Conservation (phyloP, 768 basidiomycete species). For the Hygrocybe coccinea region DNA sequence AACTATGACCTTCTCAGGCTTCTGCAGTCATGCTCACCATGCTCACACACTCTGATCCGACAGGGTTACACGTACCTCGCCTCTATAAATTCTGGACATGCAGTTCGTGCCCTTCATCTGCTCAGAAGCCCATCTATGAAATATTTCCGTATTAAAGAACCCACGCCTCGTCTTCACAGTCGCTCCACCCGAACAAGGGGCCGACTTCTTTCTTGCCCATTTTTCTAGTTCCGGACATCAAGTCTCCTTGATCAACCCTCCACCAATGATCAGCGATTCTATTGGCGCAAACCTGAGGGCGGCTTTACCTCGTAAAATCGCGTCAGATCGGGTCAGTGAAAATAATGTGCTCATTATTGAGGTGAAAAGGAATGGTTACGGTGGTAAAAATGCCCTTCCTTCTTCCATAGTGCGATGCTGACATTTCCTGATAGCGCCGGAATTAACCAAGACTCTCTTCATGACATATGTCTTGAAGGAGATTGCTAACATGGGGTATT, state of each 20-base stretch:
- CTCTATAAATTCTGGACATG: constrained; percentile 50
- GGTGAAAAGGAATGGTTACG: constrained; percentile 41
- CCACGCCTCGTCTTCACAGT: constrained; percentile 62
- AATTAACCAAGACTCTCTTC: constrained; percentile 49
- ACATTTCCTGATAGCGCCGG: constrained; percentile 17
- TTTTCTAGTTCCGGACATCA: constrained; percentile 59
- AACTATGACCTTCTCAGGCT: constrained; percentile 17
- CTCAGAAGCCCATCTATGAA: not conserved
- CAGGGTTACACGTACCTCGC: constrained; percentile 73
- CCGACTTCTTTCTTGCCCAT: constrained; percentile 60
- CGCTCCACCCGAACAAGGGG: constrained; percentile 28
- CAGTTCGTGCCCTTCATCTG: constrained; percentile 35
- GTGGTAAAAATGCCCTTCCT: constrained; percentile 21
- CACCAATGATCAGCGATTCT: constrained; percentile 37
- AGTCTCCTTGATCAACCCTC: constrained; percentile 45
- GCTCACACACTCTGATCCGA: constrained; percentile 5
- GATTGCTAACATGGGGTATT: constrained; percentile 52
- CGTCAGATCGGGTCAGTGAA: constrained; percentile 40
- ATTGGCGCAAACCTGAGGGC: constrained; percentile 37
- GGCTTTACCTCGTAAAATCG: constrained; percentile 33
- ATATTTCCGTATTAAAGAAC: constrained; percentile 31
- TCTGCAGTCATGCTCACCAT: constrained; percentile 2
- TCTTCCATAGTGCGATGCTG: not conserved
- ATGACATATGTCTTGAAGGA: constrained; percentile 60
- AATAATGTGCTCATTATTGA: constrained; percentile 53